Base-by-base conservation (phyloP, 2,329 filamentous ascomycete genomes). In the Lomentospora prolificans region DNA sequence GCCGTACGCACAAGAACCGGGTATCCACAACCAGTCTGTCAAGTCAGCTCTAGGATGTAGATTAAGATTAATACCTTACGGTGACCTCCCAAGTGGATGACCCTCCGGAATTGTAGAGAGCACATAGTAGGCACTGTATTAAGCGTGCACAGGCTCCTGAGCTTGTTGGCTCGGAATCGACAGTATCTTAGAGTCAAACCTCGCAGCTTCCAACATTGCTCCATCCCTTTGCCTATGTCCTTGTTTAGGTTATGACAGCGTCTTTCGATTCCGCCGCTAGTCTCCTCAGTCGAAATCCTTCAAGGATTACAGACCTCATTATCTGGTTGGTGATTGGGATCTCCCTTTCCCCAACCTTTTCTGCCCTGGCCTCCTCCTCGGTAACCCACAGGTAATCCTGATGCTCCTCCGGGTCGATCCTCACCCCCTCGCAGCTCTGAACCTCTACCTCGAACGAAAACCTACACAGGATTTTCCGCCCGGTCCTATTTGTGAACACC, bases 331-430 rank as follows among this genome's bases (percentile, higher is more conserved):
- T 69, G 56, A 72, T 57, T 2, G 64, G 63, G 36, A 72, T 65
- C 57, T 61, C 56, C 25, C 65, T 62, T 17, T 64, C 64, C n/a
- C 58, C 64, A 7, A 62, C 57, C 55, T 39, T 63, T 57, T 65
- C 62, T 5, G n/a, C 58, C 58, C 52, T 57, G 4, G 69, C 65
- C 60, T 74, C 70, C 14, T 68, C 67, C 63, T 72, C 68, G 0
- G 64, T 64, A 8, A 67, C 71, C 72, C 72, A 74, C 9, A 68
- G 61, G 55, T 59, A 73, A 19, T 64, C 65, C 62, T 69, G 66
- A 58, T 74, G 72, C 64, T 74, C 72, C n/a, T 68, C 64, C 2
- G 70, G 67, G 56, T 75, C 70, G 39, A 71, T 60, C 58, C 56
- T 63, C 24, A 74, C 69, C 8, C 7, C 14, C 5, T 60, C 60